Evolutionary conservation across 2,329 filamentous ascomycete species (phyloP).

Genomic region (Xylaria sp.): DNA sequence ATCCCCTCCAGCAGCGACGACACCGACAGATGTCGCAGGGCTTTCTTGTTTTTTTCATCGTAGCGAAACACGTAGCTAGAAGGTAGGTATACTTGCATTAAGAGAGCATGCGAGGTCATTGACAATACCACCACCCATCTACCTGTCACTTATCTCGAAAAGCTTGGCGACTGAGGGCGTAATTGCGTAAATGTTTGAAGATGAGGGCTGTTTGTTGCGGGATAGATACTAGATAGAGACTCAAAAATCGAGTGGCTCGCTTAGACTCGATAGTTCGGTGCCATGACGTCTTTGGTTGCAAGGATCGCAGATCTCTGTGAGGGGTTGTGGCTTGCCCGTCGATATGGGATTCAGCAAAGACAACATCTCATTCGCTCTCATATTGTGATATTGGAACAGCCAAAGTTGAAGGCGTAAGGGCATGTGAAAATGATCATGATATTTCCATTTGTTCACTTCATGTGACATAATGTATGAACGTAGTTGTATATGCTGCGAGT

Average conservation of each 20-base stretch:
- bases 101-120: not conserved
- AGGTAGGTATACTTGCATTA: not conserved
- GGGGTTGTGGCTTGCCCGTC: too few species aligned
- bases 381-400: not conserved
- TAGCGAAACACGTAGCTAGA: not conserved
- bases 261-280: conserved; percentile 2
- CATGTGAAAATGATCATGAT: conserved; percentile 14
- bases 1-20: too few species aligned
- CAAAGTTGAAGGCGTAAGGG: not conserved
- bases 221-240: conserved; percentile 16
- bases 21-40: too few species aligned
- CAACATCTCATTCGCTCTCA: not conserved
- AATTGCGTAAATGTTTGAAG: conserved; percentile 1
- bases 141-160: not conserved
- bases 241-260: conserved; percentile 22
- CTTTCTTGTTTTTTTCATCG: too few species aligned
- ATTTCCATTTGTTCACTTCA: conserved; percentile 16
- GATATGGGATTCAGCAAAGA: not conserved
- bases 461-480: conserved; percentile 12
- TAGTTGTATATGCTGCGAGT: conserved; percentile 20
- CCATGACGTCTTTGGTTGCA: conserved; percentile 9
- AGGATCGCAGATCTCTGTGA: conserved; percentile 12
- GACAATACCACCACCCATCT: not conserved
- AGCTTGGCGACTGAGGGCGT: not conserved
- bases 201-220: not conserved